phyloP scores from a whole-genome alignment of 2,329 filamentous ascomycete species.

The Trichoderma brevicompactum region DNA sequence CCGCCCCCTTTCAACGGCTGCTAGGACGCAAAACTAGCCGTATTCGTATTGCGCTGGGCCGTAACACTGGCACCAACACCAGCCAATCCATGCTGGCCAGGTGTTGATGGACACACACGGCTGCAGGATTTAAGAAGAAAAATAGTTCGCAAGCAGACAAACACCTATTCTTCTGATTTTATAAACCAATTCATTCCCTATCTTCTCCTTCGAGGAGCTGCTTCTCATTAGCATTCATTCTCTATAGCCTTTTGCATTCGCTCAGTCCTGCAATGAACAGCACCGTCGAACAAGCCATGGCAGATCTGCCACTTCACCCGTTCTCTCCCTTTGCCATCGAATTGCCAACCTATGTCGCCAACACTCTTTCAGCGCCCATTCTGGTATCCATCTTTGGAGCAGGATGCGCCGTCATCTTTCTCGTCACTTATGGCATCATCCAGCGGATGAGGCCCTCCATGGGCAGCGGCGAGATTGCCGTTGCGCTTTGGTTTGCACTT shows the following conservation, averaged over 20 bases:
- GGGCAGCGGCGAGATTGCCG: slow-evolving; percentile 57
- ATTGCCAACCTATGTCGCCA: slow-evolving; percentile 68
- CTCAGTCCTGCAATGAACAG: slow-evolving; percentile 10
- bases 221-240: neutral
- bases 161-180: neutral
- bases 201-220: neutral
- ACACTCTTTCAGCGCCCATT: slow-evolving; percentile 62
- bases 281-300: slow-evolving; percentile 23
- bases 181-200: neutral
- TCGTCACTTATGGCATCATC: slow-evolving; percentile 57
- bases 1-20: slow-evolving; percentile 14
- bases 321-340: slow-evolving; percentile 71
- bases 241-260: neutral
- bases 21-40: slow-evolving; percentile 3
- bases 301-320: slow-evolving; percentile 53
- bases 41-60: slow-evolving; percentile 23
- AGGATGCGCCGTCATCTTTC: slow-evolving; percentile 61
- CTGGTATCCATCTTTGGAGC: slow-evolving; percentile 65
- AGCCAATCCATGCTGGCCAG: slow-evolving; percentile 24
- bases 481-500: slow-evolving; percentile 76
- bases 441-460: slow-evolving; percentile 58
- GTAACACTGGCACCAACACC: slow-evolving; percentile 15
- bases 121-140: neutral
- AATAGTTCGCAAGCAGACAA: neutral
- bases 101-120: slow-evolving; percentile 16